phyloP scores from a whole-genome alignment of 108 stramenopile genomes.

The Asterionellopsis glacialis region DNA sequence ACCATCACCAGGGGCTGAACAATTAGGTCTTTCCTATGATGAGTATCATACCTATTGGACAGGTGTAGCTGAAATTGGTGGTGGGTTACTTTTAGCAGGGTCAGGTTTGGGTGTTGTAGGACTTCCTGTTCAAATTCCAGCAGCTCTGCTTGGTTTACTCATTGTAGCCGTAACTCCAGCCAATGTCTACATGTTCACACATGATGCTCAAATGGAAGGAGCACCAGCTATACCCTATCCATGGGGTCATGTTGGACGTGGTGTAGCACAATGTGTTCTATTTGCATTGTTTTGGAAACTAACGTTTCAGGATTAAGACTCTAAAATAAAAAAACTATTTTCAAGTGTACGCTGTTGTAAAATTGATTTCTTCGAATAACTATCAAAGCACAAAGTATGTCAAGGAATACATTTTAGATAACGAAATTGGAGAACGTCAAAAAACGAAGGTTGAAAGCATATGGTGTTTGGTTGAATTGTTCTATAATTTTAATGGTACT shows the following conservation, averaged over 20 bases:
- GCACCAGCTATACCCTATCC: slow-evolving; percentile 49
- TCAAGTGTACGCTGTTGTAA: too few relatives aligned
- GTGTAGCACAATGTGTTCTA: slow-evolving; percentile 60
- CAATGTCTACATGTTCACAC: slow-evolving; percentile 89
- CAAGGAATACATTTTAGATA: too few relatives aligned
- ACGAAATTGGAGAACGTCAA: too few relatives aligned
- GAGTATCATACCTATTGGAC: slow-evolving; percentile 86
- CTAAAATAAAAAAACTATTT: too few relatives aligned
- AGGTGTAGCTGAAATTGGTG: slow-evolving; percentile 76
- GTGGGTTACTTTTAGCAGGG: slow-evolving; percentile 39
- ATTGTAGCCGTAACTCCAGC: slow-evolving; percentile 79
- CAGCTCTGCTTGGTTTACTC: slow-evolving; percentile 54
- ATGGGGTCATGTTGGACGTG: slow-evolving; percentile 60
- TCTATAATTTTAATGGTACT: too few relatives aligned
- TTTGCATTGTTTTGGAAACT: slow-evolving; percentile 74
- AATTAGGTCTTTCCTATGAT: slow-evolving; percentile 55
- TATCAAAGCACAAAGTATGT: too few relatives aligned
- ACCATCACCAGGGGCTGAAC: slow-evolving; percentile 62
- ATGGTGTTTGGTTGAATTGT: too few relatives aligned
- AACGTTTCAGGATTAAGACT: slow-evolving; percentile 32
- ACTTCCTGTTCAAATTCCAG: slow-evolving; percentile 38
- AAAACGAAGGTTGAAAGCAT: too few relatives aligned
- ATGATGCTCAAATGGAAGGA: slow-evolving; percentile 66
- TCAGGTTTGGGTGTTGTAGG: slow-evolving; percentile 1
- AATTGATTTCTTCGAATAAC: too few relatives aligned